A percentile compares a stretch with the other conserved stretches of the same genome.
phyloP scores from a whole-genome alignment of 2,329 filamentous ascomycete genomes.

The Colletotrichum sp. region DNA sequence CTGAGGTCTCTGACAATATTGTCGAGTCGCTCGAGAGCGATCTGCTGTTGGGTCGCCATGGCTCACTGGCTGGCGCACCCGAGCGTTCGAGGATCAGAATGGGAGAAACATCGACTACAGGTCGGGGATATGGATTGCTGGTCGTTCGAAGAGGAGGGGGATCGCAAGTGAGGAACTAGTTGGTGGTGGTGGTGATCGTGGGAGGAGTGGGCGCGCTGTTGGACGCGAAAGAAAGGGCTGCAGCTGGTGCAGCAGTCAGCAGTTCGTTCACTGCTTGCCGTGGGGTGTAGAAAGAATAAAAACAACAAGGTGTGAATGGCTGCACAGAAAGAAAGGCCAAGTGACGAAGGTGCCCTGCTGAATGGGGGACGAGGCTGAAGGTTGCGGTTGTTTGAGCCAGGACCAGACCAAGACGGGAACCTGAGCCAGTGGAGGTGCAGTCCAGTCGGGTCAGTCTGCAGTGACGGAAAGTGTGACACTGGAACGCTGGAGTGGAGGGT shows the following conservation, averaged over 20 bases:
- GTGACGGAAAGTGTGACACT: constrained; percentile 20
- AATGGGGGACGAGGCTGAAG: constrained; percentile 5
- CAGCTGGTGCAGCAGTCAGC: neutral
- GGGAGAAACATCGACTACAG: constrained; percentile 15
- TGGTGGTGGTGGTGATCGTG: neutral
- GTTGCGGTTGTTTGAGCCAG: neutral
- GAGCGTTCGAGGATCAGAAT: constrained; percentile 8
- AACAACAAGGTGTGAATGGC: neutral
- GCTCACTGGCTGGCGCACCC: constrained; percentile 27
- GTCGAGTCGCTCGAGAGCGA: constrained; percentile 62
- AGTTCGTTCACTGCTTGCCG: neutral
- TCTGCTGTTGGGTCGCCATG: constrained; percentile 51
- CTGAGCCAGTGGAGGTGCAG: neutral
- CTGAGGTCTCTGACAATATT: constrained; percentile 59
- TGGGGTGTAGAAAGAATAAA: neutral
- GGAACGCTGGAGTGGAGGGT: constrained; percentile 2
- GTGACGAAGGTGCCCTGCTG: neutral
- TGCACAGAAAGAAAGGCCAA: neutral
- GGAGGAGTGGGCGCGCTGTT: neutral
- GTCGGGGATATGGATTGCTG: neutral
- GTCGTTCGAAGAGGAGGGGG: neutral
- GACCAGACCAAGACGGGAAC: neutral
- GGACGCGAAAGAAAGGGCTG: neutral
- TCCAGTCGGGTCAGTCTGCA: constrained; percentile 2
- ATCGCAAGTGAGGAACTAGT: neutral